Evolutionary conservation across 768 basidiomycete species (phyloP), one percentile per base, ranked within the genome.

Genomic region (Lentinula guzmanii): DNA sequence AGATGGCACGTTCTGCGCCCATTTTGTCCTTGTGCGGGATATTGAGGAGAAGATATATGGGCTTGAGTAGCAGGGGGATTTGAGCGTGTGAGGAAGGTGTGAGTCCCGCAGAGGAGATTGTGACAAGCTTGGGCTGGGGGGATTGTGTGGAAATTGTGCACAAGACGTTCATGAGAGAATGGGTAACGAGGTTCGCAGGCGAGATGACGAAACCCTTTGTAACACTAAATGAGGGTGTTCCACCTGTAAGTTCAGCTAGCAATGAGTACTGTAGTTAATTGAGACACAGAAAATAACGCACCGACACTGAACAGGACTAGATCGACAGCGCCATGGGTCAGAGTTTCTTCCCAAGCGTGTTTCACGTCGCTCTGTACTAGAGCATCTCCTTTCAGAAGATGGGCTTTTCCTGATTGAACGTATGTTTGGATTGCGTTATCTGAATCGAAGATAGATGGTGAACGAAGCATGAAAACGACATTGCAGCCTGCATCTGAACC

Each of bases 391-490:
- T 83, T 76, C 9, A 86, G 66, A 7, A 89, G 70, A 10, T 70
- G 76, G 1, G 82, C 89, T 57, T 77, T 77, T 4, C 85, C 86
- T 0, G 75, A 66, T 52, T 75, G 68, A 52, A 89, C 66, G 67
- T 82, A 79, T 9, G 64, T 62, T 64, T 88, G 81, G n/a, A 90
- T 80, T 2, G 63, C 65, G 24, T 74, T 72, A 64, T 90, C 82
- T 6, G 71, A 63, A 48, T 87, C 84, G 64, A 90, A 89, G 4
- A 77, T 75, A 8, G 72, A 63, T 0, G 79, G 72, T 16, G 74
- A 77, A 34, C 89, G 82, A 39, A 90, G 76, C 11, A 89, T 76
- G 65, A 86, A 89, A 0, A 86, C 86, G 0, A 89, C 83, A 1
- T 77, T 83, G 3, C 81, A 76, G 42, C 87, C 87, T 55, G 77